phyloP scores from a whole-genome alignment of 805 yeast genomes.

The Kuraishia cidri region DNA sequence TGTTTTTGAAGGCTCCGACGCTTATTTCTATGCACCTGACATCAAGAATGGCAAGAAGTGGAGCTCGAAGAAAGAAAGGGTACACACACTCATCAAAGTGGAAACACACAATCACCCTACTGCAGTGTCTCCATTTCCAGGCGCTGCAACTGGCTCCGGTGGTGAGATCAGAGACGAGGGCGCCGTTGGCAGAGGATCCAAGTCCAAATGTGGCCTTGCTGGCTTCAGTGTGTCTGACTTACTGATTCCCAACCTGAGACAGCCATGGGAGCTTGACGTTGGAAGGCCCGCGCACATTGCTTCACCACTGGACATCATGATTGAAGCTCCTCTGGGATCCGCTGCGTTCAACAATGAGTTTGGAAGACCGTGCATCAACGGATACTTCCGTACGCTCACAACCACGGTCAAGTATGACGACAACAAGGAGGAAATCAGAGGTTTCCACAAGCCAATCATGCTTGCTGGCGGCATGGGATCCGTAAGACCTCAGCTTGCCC shows the following conservation, averaged over 20 bases:
- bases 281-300: constrained; percentile 95
- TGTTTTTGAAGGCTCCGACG: constrained; percentile 78
- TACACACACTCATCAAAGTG: constrained; percentile 87
- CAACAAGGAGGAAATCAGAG: constrained; percentile 72
- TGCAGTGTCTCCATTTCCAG: constrained; percentile 98
- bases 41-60: constrained; percentile 54
- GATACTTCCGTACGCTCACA: constrained; percentile 93
- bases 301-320: constrained; percentile 86
- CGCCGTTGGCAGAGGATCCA: constrained; percentile 98
- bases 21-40: constrained; percentile 75
- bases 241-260: constrained; percentile 72
- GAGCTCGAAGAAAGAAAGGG: constrained; percentile 65
- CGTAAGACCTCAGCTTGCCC: constrained; percentile 84
- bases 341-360: constrained; percentile 98
- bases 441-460: constrained; percentile 99
- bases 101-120: constrained; percentile 99
- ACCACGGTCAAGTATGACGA: constrained; percentile 58
- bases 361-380: constrained; percentile 95
- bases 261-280: constrained; percentile 91
- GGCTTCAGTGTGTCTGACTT: constrained; percentile 92
- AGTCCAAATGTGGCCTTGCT: constrained; percentile 90
- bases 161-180: constrained; percentile 99
- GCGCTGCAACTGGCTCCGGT: constrained; percentile 99
- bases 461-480: constrained; percentile 99
- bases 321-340: constrained; percentile 95